A percentile compares a stretch with the other conserved stretches of the same genome.
These are phyloP conservation scores for Aureobasidium zeae DNA, from an alignment of 2,329 filamentous ascomycete genomes.

Conservation along the genomic window DNA sequence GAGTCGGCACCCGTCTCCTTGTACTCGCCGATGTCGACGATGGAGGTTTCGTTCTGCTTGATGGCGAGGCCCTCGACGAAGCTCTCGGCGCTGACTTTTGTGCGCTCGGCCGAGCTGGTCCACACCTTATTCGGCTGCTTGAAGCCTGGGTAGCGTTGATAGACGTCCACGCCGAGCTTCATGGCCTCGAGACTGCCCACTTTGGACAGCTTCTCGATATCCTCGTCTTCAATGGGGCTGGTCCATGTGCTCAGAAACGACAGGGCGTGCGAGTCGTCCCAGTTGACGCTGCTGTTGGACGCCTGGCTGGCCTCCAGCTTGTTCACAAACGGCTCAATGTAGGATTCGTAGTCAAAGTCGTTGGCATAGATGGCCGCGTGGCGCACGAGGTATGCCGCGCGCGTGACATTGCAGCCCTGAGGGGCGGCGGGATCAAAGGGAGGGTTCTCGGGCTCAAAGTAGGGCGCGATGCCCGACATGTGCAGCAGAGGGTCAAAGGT, in stretches of 20 bases:
- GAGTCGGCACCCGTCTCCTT: slow-evolving; percentile 50
- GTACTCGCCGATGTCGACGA: slow-evolving; percentile 49
- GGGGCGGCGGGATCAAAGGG: slow-evolving; percentile 39
- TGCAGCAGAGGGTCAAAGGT: slow-evolving; percentile 41
- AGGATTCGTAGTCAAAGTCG: slow-evolving; percentile 44
- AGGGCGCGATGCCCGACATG: slow-evolving; percentile 42
- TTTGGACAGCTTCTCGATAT: slow-evolving; percentile 51
- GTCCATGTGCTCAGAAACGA: slow-evolving; percentile 50
- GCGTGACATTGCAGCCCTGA: slow-evolving; percentile 43
- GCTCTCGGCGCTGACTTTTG: slow-evolving; percentile 48
- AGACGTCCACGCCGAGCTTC: slow-evolving; percentile 49
- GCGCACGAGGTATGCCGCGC: slow-evolving; percentile 41
- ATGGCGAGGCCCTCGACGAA: slow-evolving; percentile 50
- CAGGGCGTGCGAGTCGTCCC: slow-evolving; percentile 46
- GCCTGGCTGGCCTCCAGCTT: slow-evolving; percentile 40
- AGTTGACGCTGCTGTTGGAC: slow-evolving; percentile 51
- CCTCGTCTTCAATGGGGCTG: slow-evolving; percentile 47
- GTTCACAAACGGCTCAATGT: slow-evolving; percentile 42
- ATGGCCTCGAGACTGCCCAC: slow-evolving; percentile 53
- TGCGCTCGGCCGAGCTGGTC: slow-evolving; percentile 55
- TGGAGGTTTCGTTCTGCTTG: slow-evolving; percentile 44
- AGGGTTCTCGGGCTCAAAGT: slow-evolving; percentile 41
- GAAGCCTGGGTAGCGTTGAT: slow-evolving; percentile 49
- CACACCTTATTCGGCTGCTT: slow-evolving; percentile 48
- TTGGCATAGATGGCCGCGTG: slow-evolving; percentile 46